phyloP scores from a whole-genome alignment of 805 yeast genomes.

The Candida patagonica region DNA sequence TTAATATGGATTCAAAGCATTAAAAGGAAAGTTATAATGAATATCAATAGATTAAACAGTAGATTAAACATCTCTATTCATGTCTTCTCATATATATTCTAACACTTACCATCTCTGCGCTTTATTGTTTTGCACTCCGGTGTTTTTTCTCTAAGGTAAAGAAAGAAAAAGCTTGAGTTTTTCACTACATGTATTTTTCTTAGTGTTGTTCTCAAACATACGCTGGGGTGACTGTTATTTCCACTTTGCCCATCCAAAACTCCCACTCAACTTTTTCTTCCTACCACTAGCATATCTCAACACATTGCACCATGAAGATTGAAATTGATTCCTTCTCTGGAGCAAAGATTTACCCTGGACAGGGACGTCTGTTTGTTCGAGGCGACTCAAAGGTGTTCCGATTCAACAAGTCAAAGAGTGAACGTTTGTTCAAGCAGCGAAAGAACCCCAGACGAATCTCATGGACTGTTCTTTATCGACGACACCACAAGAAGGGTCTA shows the following conservation, averaged over 20 bases:
- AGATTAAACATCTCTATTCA: neutral
- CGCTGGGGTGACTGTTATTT: conserved; percentile 1
- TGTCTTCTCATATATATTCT: neutral
- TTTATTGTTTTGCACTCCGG: conserved; percentile 88
- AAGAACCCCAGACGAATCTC: conserved; percentile 99
- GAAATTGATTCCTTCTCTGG: conserved; percentile 99
- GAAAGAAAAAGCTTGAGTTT: neutral
- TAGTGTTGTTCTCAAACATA: conserved; percentile 1
- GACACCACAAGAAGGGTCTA: conserved; percentile 99
- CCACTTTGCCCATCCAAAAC: neutral
- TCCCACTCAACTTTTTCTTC: conserved; percentile 2
- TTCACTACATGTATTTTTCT: neutral
- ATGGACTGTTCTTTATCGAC: conserved; percentile 99
- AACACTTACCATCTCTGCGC: conserved; percentile 98
- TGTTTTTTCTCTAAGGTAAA: conserved; percentile 30
- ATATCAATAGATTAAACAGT: neutral
- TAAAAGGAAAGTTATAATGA: neutral
- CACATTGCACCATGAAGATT: conserved; percentile 70
- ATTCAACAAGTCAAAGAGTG: conserved; percentile 95
- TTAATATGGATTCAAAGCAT: conserved; percentile 1
- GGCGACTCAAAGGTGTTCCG: conserved; percentile 99
- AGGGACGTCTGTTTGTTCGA: conserved; percentile 81
- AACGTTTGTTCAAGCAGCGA: conserved; percentile 98
- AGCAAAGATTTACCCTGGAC: conserved; percentile 99
- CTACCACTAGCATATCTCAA: neutral